Base-by-base conservation (phyloP, 192 early-diverging fungal species). In the Entomortierella parvispora region DNA sequence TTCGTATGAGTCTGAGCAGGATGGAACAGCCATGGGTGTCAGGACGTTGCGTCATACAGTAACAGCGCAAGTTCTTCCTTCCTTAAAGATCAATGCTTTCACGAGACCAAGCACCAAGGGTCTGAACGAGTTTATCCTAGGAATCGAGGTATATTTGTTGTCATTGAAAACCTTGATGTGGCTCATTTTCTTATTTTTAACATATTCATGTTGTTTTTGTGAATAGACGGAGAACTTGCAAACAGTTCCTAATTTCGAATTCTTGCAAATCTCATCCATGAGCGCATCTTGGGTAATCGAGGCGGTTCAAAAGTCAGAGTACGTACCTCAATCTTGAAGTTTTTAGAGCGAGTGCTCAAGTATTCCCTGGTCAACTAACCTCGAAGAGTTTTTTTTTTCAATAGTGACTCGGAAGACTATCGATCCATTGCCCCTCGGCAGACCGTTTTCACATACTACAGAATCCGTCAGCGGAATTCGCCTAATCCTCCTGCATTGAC, bases 31-130 rank as follows among this genome's bases (percentile, higher is more conserved):
- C 0, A 88, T 88, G 76, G 85, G 77, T 2, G 89, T 86, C 64
- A 85, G 94, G 17, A 93, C 84, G 31, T 74, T 95, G 25, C 85
- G 87, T 10, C 87, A 89, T 80, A 81, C 85, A 26, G 40, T 89
- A 6, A 34, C 71, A 0, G 71, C 86, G 11, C 85, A 93, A 20
- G 95, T 99, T 3, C 76, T 86, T 40, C 94, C 96, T 10, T 96
- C 96, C 4, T 82, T 99, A 18, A 88, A 95, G 51, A 94, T 99
- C 75, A 96, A 96, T 68, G 94, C 96, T 0, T 97, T 99, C 78
- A 95, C 96, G 10, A 80, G 96, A 26, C 93, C 94, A 7, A 94
- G 94, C 59, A 81, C 87, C 22, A 84, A 76, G n/a, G 82, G 74
- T 12, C 81, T 94, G 8, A 88, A 90, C 71, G 95, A 97, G 68